Base-by-base conservation (phyloP, 257 asterid species). In the Solanum commersonii region DNA sequence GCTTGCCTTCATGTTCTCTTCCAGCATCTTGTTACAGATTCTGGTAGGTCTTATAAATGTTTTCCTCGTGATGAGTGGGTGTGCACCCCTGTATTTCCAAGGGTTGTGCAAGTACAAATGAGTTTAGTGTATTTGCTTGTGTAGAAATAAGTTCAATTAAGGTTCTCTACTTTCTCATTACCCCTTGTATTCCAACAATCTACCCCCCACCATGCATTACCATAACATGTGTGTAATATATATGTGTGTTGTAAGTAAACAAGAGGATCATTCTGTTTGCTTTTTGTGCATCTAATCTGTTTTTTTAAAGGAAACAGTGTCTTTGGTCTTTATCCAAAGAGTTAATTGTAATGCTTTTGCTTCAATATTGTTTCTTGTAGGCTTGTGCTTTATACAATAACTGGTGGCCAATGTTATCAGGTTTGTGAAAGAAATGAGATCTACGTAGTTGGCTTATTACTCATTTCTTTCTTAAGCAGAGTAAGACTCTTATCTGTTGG, bases 401-500 rank as follows among this genome's bases (percentile, higher is more conserved):
- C 88, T 97, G 99, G 99, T 97, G 99, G 99, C 99, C 99, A 11
- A 90, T 97, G 97, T 87, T 97, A 90, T 96, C 99, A 93, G 99
- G 99, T 97, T 84, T 84, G 89, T 87, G 44, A 72, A 86, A 86
- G 81, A 68, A 33, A 33, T 86, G 74, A 15, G 13, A 31, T 56
- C 65, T 27, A 37, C 14, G 2, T 37, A 34, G 87, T 33, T 72
- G 5, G 27, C 63, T 42, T 37, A 16, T 44, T 4, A 44, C 49
- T 44, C 49, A 44, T 52, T 27, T 86, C 81, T 35, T 3, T 31
- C 38, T 81, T 27, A 42, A 81, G 85, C 40, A 27, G 85, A 46
- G 67, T 44, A 25, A 44, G 65, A 38, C 65, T 79, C 85, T 78
- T 79, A 44, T 44, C 49, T 79, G 84, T 79, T 79, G 63, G 27